These are phyloP conservation scores for Mercurialis annua DNA, from an alignment of 345 rosid species.

Conservation along the genomic window DNA sequence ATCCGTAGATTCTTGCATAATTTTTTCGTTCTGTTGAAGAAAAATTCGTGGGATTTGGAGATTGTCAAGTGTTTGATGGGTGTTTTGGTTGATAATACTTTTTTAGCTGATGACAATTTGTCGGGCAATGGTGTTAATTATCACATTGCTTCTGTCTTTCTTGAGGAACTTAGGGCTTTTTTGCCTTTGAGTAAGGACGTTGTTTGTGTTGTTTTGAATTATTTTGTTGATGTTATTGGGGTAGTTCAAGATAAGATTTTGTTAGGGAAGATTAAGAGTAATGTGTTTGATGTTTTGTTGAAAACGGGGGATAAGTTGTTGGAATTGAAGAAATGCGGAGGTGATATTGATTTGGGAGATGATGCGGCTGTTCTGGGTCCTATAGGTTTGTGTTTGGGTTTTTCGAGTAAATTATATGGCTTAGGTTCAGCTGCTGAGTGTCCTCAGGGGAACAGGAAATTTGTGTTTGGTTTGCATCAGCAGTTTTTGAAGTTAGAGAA, in stretches of 20 bases:
- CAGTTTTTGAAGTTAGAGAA: conserved; percentile 75
- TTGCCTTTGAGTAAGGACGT: conserved; percentile 55
- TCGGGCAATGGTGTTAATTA: conserved; percentile 79
- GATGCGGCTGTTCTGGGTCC: conserved; percentile 58
- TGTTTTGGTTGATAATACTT: conserved; percentile 44
- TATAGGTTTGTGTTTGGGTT: conserved; percentile 50
- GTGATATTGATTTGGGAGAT: conserved; percentile 37
- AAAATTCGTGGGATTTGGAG: conserved; percentile 59
- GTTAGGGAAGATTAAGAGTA: conserved; percentile 65
- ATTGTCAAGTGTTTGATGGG: conserved; percentile 42
- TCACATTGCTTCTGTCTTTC: conserved; percentile 63
- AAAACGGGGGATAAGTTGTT: conserved; percentile 52
- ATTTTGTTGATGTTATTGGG: conserved; percentile 53
- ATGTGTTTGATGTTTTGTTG: conserved; percentile 61
- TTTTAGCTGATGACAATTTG: conserved; percentile 51
- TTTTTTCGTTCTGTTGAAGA: conserved; percentile 46
- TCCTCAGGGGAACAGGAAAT: conserved; percentile 83
- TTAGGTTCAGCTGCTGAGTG: conserved; percentile 72
- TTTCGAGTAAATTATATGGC: conserved; percentile 60
- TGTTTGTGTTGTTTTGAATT: conserved; percentile 42
- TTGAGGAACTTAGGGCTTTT: conserved; percentile 69
- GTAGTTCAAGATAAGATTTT: conserved; percentile 59
- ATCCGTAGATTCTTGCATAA: conserved; percentile 65
- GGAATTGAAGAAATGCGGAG: conserved; percentile 44
- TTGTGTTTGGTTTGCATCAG: conserved; percentile 53